Evolutionary conservation across 768 basidiomycete genomes (phyloP).

Genomic region (Termitomyces sp.): DNA sequence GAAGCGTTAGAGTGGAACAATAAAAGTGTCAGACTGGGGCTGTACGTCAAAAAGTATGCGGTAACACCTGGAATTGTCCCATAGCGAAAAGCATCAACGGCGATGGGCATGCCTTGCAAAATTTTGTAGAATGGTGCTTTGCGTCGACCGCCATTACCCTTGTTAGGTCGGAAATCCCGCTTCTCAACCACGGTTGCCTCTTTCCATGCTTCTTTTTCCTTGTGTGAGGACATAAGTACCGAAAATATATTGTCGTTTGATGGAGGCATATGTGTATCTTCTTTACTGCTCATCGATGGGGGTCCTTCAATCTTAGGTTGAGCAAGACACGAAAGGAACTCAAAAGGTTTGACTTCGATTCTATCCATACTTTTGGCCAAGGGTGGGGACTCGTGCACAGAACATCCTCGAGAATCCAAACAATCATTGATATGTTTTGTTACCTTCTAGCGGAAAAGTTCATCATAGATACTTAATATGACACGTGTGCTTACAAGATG

Average conservation of each 20-base stretch:
- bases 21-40: neutral
- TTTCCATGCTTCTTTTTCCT: slow-evolving; percentile 82
- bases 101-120: slow-evolving; percentile 94
- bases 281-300: slow-evolving; percentile 13
- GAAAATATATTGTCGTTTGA: slow-evolving; percentile 51
- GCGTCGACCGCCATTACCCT: slow-evolving; percentile 48
- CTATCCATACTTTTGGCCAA: neutral
- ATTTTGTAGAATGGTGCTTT: slow-evolving; percentile 96
- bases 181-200: slow-evolving; percentile 59
- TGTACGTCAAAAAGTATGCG: slow-evolving; percentile 88
- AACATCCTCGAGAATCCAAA: slow-evolving; percentile 25
- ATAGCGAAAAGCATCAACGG: slow-evolving; percentile 96
- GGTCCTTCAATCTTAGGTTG: slow-evolving; percentile 13
- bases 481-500: slow-evolving; percentile 9
- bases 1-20: slow-evolving; percentile 10
- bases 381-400: neutral
- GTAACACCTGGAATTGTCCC: slow-evolving; percentile 85
- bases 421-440: slow-evolving; percentile 56
- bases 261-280: slow-evolving; percentile 13
- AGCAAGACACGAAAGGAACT: slow-evolving; percentile 6
- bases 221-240: slow-evolving; percentile 83
- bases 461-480: neutral
- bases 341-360: slow-evolving; percentile 2
- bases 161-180: slow-evolving; percentile 38
- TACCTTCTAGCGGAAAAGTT: slow-evolving; percentile 33